These are phyloP conservation scores for Aspergillus avenaceus DNA, from an alignment of 495 filamentous ascomycete species.

Conservation along the genomic window DNA sequence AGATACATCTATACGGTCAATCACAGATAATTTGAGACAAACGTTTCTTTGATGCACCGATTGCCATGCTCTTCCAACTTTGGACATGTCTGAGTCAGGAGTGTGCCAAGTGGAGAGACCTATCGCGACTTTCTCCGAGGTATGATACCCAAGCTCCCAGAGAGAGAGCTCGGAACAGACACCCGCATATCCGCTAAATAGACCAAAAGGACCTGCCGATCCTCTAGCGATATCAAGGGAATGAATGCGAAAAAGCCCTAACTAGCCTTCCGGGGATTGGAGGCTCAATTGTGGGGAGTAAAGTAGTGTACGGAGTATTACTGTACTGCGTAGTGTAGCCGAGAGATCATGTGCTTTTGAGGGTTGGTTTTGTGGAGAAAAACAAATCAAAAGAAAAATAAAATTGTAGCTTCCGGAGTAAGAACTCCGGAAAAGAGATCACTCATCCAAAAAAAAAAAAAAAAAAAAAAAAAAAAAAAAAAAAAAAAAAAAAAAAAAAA, in stretches of 20 bases:
- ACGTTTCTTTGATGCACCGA: background rate
- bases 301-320: background rate
- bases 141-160: background rate
- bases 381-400: too few species aligned
- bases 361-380: background rate
- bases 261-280: slow-evolving; percentile 6
- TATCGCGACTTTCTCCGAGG: background rate
- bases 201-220: slow-evolving; percentile 9
- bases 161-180: background rate
- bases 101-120: background rate
- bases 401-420: too few species aligned
- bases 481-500: too few species aligned
- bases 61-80: background rate
- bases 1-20: background rate
- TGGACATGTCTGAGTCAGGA: too few species aligned
- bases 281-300: slow-evolving; percentile 17
- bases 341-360: slow-evolving; percentile 9
- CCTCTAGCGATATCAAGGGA: slow-evolving; percentile 4
- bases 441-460: too few species aligned
- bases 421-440: background rate
- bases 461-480: too few species aligned
- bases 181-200: slow-evolving; percentile 1
- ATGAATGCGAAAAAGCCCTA: background rate
- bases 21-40: background rate
- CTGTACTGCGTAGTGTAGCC: slow-evolving; percentile 3